A percentile compares a stretch with the other conserved stretches of the same genome.
These are phyloP conservation scores for Cylindricascospora bacillispora DNA, from an alignment of 1,139 yeast species.

Conservation along the genomic window DNA sequence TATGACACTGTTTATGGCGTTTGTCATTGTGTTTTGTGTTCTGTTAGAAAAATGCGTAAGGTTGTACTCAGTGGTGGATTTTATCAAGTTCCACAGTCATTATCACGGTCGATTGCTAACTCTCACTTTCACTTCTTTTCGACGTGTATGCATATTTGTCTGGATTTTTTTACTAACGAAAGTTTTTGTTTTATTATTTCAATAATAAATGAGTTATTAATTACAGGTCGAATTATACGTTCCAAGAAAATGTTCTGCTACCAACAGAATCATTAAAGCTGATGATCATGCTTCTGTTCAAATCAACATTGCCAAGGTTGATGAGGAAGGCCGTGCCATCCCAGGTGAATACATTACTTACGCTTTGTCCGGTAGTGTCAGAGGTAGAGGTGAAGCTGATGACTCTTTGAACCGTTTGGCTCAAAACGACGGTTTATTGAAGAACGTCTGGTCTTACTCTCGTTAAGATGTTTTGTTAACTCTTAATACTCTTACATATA, in stretches of 20 bases:
- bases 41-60: too few species aligned
- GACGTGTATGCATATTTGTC: neutral
- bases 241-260: conserved; percentile 99
- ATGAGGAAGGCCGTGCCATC: conserved; percentile 92
- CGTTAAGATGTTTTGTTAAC: conserved; percentile 44
- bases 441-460: conserved; percentile 98
- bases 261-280: conserved; percentile 99
- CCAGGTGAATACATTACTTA: conserved; percentile 87
- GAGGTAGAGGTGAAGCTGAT: conserved; percentile 89
- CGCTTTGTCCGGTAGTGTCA: conserved; percentile 94
- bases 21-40: too few species aligned
- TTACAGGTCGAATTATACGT: conserved; percentile 96
- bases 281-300: conserved; percentile 99
- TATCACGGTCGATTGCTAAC: too few species aligned
- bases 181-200: conserved; percentile 1
- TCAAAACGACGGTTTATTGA: conserved; percentile 95
- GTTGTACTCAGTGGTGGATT: too few species aligned
- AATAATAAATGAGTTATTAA: too few species aligned
- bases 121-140: neutral
- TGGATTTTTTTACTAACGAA: conserved; percentile 6
- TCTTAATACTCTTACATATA: neutral
- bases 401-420: conserved; percentile 99
- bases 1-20: too few species aligned
- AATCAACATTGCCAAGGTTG: conserved; percentile 76
- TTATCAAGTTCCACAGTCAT: too few species aligned